Conservation (phyloP, 2,329 filamentous ascomycete genomes). For the Pezicula rhizophila region DNA sequence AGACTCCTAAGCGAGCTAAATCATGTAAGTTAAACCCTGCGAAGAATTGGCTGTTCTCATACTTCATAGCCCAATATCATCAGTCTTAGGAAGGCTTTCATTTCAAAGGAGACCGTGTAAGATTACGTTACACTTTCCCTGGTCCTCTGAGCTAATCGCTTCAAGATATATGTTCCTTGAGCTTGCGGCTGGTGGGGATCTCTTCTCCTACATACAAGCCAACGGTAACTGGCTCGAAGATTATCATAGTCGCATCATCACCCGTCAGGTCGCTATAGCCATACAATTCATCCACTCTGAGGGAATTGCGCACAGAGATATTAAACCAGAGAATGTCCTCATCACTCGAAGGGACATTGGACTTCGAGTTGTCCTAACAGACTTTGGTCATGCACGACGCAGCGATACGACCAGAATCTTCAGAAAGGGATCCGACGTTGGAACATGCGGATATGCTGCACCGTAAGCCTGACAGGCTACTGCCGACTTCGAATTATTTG, state of each 20-base stretch:
- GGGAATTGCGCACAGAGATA: constrained; percentile 24
- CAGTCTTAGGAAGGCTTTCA: constrained; percentile 44
- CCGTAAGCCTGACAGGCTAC: constrained; percentile 18
- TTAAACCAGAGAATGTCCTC: constrained; percentile 28
- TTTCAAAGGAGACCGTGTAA: constrained; percentile 41
- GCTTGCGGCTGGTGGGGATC: constrained; percentile 42
- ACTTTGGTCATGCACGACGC: constrained; percentile 25
- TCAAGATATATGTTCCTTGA: constrained; percentile 50
- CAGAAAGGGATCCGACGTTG: constrained; percentile 22
- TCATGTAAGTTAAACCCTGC: constrained; percentile 38
- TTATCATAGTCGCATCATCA: constrained; percentile 20
- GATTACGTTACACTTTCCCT: constrained; percentile 11
- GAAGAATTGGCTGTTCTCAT: neutral
- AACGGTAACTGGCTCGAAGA: constrained; percentile 18
- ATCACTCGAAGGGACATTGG: constrained; percentile 23
- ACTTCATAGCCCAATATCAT: constrained; percentile 46
- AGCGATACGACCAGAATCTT: constrained; percentile 6
- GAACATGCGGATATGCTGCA: constrained; percentile 25
- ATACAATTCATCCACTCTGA: constrained; percentile 24
- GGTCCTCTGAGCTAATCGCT: constrained; percentile 1
- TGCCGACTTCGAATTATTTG: neutral
- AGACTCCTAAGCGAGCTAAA: constrained; percentile 46
- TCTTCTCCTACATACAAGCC: constrained; percentile 24
- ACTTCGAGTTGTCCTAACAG: constrained; percentile 25
- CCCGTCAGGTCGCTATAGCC: constrained; percentile 25